A percentile compares a stretch with the other conserved stretches of the same genome.
Evolutionary conservation across 2,329 filamentous ascomycete genomes (phyloP).

Genomic region (Colletotrichum sp.): DNA sequence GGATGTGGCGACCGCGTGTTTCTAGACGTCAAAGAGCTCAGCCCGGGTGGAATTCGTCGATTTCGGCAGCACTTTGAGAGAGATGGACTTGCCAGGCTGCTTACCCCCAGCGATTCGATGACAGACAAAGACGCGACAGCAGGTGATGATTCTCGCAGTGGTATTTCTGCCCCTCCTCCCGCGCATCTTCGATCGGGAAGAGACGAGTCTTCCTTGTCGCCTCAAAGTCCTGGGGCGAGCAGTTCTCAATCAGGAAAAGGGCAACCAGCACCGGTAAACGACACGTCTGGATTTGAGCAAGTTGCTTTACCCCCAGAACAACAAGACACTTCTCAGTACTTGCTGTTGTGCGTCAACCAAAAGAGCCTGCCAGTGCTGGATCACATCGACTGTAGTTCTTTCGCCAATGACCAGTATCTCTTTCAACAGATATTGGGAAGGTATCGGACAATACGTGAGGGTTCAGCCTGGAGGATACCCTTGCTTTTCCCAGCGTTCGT

Average conservation of each 20-base stretch:
- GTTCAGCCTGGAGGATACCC: background rate
- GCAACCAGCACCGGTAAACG: background rate
- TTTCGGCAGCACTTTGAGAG: background rate
- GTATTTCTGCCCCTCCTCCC: background rate
- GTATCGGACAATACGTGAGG: background rate
- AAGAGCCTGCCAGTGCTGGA: background rate
- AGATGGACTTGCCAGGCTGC: background rate
- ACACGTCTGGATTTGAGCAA: background rate
- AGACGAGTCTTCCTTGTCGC: background rate
- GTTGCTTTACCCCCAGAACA: background rate
- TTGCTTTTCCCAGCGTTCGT: background rate
- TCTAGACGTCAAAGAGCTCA: background rate
- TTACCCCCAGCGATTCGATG: background rate
- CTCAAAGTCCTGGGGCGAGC: background rate
- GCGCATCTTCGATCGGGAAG: background rate
- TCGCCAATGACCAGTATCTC: background rate
- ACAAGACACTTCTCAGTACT: background rate
- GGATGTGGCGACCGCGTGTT: background rate
- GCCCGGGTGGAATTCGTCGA: background rate
- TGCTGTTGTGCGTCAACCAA: background rate
- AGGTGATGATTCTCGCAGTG: rapidly evolving
- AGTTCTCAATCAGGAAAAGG: background rate
- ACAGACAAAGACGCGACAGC: background rate
- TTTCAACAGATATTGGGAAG: background rate
- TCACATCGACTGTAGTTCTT: background rate